These are phyloP conservation scores for Magnolia sinica DNA, from an alignment of 164 flowering plant species.

Conservation along the genomic window DNA sequence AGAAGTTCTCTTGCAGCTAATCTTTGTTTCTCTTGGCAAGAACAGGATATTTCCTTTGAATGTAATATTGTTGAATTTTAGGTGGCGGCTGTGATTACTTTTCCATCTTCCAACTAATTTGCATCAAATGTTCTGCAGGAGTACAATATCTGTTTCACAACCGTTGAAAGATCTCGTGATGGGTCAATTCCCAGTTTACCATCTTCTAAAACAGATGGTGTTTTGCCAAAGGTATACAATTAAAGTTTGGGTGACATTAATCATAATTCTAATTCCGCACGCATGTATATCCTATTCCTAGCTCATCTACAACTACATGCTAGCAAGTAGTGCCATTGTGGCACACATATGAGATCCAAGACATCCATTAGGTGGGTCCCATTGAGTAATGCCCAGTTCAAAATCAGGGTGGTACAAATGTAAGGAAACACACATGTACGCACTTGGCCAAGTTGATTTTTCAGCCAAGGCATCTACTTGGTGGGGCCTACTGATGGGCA, in stretches of 20 bases:
- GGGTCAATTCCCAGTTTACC: slow-evolving; percentile 72
- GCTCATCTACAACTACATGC: too few relatives aligned
- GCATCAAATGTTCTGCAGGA: slow-evolving; percentile 46
- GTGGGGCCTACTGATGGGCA: neutral
- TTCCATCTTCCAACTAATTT: neutral
- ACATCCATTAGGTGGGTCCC: too few relatives aligned
- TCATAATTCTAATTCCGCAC: neutral
- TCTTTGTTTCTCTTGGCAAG: neutral
- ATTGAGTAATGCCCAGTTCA: too few relatives aligned
- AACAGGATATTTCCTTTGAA: neutral
- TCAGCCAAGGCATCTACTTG: neutral
- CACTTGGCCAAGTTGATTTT: too few relatives aligned
- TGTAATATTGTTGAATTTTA: too few relatives aligned
- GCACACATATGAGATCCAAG: too few relatives aligned
- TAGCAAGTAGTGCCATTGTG: too few relatives aligned
- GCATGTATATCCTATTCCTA: too few relatives aligned
- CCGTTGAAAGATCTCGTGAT: slow-evolving; percentile 76
- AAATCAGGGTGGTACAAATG: neutral
- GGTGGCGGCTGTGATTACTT: neutral
- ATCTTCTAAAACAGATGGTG: slow-evolving; percentile 56
- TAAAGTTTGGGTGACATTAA: neutral
- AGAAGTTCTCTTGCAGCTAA: neutral
- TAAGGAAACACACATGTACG: neutral
- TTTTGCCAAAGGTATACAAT: slow-evolving; percentile 83
- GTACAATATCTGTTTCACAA: slow-evolving; percentile 97